Base-by-base conservation (phyloP, 169 alveolate species). In the Babesia ovis region DNA sequence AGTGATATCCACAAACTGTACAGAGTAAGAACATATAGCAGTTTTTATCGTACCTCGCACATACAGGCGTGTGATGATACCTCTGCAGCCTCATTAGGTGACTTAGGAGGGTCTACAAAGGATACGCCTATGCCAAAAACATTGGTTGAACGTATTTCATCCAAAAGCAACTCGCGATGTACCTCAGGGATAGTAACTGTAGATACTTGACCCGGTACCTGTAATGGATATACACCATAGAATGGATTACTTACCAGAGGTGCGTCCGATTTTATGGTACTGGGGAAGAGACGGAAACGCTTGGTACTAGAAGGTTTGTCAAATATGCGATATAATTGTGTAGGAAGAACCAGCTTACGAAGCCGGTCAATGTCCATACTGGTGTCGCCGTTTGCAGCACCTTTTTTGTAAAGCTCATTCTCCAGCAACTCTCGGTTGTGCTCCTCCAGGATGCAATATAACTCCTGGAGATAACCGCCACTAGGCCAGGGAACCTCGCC, bases 401-500 rank as follows among this genome's bases (percentile, higher is more conserved):
- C 41, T 29, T 37, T 20, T 14, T 25, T 20, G 34, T n/a, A 46
- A 8, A 64, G 61, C n/a, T 45, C 74, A 42, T 72, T 61, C 76
- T 72, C 68, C 50, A 50, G n/a, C 25, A 72, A 66, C 25, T 61
- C 54, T 20, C 73, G 50, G 64, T 77, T 77, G 50, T 77, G 71
- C 73, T 77, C 86, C 72, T 77, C 86, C 42, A 77, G 76, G 22
- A 77, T 77, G 60, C 64, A 77, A 22, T 77, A 77, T 31, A 77
- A n/a, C 62, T 77, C 48, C 73, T 60, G 71, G 20, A 77, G 29
- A 35, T 68, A 42, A 25, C 67, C 72, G 25, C 79, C 72, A 0
- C 32, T 34, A 11, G 86, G 81, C 66, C 59, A 55, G 34, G 37
- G n/a, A 5, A 58, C 68, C 46, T 57, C 67, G 2, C 86, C 86